Percentiles rank a stretch among this genome's conserved stretches.
Conservation (phyloP, 352 stramenopile species). For the Phytophthora chlamydospora region DNA sequence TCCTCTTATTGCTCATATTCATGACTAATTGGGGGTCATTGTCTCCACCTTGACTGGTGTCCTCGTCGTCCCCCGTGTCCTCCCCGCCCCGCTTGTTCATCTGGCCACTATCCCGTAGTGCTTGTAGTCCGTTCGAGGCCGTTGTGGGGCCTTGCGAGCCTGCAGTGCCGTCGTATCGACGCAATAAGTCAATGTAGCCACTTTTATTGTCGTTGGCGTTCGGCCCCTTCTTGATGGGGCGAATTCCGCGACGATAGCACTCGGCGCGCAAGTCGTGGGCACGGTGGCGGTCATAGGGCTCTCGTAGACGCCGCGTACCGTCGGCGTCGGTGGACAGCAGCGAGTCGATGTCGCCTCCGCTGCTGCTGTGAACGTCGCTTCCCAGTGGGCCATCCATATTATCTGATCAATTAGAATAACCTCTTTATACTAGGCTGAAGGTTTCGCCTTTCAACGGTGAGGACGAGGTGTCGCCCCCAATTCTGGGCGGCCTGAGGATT, state of each 20-base stretch:
- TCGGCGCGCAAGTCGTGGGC: constrained; percentile 78
- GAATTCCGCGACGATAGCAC: constrained; percentile 79
- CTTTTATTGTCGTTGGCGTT: constrained; percentile 89
- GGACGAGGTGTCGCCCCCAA: constrained; percentile 9
- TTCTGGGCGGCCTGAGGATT: constrained; percentile 9
- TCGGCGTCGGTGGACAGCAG: constrained; percentile 55
- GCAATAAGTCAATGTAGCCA: constrained; percentile 76
- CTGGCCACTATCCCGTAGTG: constrained; percentile 23
- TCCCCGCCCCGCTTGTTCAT: constrained; percentile 33
- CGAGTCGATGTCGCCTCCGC: constrained; percentile 69
- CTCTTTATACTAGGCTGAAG: no score
- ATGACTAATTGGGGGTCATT: constrained; percentile 27
- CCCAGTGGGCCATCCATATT: constrained; percentile 26
- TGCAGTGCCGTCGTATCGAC: constrained; percentile 56
- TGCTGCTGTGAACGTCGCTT: constrained; percentile 53
- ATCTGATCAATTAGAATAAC: no score
- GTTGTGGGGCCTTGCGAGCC: background rate
- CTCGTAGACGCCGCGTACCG: constrained; percentile 43
- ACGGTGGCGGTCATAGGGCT: constrained; percentile 80
- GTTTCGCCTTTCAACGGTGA: constrained; percentile 24
- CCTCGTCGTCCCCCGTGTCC: constrained; percentile 33
- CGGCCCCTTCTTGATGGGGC: constrained; percentile 81
- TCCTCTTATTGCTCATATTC: constrained; percentile 59
- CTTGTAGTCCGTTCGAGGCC: constrained; percentile 17
- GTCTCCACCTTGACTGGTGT: constrained; percentile 14